A percentile compares a stretch with the other conserved stretches of the same genome.
These are phyloP conservation scores for Pulveroboletus sp. DNA, from an alignment of 768 basidiomycete species.

Conservation along the genomic window DNA sequence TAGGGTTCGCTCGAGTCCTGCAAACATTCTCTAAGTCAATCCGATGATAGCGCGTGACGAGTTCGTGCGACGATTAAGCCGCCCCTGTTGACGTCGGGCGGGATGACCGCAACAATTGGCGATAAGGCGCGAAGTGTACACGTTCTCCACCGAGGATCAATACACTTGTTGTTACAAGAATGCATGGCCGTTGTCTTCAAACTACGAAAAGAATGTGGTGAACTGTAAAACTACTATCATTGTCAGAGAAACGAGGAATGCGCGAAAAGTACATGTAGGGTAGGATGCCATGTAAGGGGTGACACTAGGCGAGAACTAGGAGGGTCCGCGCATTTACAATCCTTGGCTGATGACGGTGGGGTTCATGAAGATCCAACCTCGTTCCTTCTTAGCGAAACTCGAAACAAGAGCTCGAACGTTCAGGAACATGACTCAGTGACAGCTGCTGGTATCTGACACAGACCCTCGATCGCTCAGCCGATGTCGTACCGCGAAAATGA, in stretches of 20 bases:
- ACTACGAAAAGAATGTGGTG: neutral
- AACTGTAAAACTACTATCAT: neutral
- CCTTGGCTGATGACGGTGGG: slow-evolving; percentile 1
- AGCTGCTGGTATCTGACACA: slow-evolving; percentile 79
- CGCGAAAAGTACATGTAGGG: slow-evolving; percentile 17
- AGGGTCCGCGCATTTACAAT: slow-evolving; percentile 15
- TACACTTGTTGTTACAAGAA: too few species aligned
- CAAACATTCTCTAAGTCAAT: too few species aligned
- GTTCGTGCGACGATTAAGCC: too few species aligned
- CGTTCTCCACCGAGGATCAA: too few species aligned
- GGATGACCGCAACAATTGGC: too few species aligned
- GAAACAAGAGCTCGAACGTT: slow-evolving; percentile 69
- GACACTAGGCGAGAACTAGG: slow-evolving; percentile 17
- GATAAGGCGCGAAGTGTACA: too few species aligned
- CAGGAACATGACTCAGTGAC: slow-evolving; percentile 74
- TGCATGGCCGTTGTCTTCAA: neutral
- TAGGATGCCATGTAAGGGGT: slow-evolving; percentile 15
- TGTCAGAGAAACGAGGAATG: slow-evolving; percentile 10
- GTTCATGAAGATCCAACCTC: slow-evolving; percentile 5
- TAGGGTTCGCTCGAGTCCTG: too few species aligned
- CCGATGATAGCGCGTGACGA: too few species aligned
- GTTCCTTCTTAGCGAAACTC: slow-evolving; percentile 67
- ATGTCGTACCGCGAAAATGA: slow-evolving; percentile 2
- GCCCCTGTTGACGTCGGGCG: too few species aligned
- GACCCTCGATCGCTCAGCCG: slow-evolving; percentile 6